phyloP scores from a whole-genome alignment of 345 rosid genomes.

The Rubroshorea leprosula region DNA sequence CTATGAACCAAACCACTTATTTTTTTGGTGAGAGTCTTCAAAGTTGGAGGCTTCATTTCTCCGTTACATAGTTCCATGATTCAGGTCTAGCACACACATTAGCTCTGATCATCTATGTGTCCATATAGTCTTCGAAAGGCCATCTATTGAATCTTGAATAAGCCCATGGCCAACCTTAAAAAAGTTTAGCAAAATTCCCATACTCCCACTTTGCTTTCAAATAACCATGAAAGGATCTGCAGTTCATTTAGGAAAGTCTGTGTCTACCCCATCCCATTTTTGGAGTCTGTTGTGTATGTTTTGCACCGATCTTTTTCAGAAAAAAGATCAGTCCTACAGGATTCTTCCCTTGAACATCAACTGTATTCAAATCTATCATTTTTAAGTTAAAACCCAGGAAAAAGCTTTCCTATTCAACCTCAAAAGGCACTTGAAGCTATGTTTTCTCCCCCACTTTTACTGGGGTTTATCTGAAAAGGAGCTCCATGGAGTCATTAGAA shows the following conservation, averaged over 20 bases:
- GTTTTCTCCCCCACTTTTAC: slow-evolving; percentile 25
- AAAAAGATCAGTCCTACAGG: slow-evolving; percentile 15
- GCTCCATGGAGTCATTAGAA: slow-evolving; percentile 26
- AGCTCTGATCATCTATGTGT: slow-evolving; percentile 26
- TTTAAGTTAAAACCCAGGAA: slow-evolving; percentile 20
- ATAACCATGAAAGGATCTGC: slow-evolving; percentile 34
- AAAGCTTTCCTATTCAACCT: slow-evolving; percentile 29
- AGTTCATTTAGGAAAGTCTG: slow-evolving; percentile 28
- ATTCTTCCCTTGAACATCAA: slow-evolving; percentile 24
- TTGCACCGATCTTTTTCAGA: slow-evolving; percentile 23
- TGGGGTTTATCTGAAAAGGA: slow-evolving; percentile 35
- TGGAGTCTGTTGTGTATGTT: slow-evolving; percentile 28
- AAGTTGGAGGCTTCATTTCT: slow-evolving; percentile 35
- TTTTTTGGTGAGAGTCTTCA: slow-evolving; percentile 24
- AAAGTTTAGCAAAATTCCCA: slow-evolving; percentile 26
- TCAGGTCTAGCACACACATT: slow-evolving; percentile 33
- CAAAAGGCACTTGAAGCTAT: slow-evolving; percentile 24
- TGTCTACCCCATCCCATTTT: slow-evolving; percentile 17
- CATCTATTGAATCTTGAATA: slow-evolving; percentile 32
- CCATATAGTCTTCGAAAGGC: slow-evolving; percentile 30
- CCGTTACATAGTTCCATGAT: slow-evolving; percentile 26
- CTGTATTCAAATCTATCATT: slow-evolving; percentile 23
- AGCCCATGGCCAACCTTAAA: slow-evolving; percentile 27
- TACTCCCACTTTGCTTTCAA: slow-evolving; percentile 33
- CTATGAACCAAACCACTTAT: slow-evolving; percentile 27